Evolutionary conservation across 495 filamentous ascomycete genomes (phyloP).

Genomic region (Letharia lupina): DNA sequence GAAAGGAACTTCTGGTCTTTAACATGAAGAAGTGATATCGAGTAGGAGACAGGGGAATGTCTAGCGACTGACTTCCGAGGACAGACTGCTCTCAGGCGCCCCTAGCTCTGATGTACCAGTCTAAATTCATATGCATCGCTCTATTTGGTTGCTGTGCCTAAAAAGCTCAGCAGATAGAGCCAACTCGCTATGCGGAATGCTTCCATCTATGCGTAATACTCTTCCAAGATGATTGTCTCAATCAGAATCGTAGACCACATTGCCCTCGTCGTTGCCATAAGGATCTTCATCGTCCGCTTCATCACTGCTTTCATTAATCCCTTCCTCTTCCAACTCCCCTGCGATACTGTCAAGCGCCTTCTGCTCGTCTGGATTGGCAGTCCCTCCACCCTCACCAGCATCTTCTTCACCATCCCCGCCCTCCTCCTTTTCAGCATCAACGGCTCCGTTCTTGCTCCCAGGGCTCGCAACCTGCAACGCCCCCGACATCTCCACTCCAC

Average conservation of each 20-base stretch:
- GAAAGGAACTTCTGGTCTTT: too few relatives aligned
- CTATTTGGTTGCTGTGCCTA: background rate
- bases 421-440: slow-evolving; percentile 21
- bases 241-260: background rate
- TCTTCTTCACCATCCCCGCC: slow-evolving; percentile 12
- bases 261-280: slow-evolving; percentile 27
- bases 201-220: background rate
- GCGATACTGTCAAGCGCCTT: slow-evolving; percentile 25
- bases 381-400: slow-evolving; percentile 20
- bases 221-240: background rate
- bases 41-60: background rate
- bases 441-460: slow-evolving; percentile 21
- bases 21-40: background rate
- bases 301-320: slow-evolving; percentile 16
- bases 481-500: slow-evolving; percentile 19
- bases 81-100: background rate
- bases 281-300: slow-evolving; percentile 24
- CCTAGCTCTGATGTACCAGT: background rate
- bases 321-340: slow-evolving; percentile 18
- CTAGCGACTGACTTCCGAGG: too few relatives aligned
- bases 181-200: background rate
- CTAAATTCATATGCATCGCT: background rate
- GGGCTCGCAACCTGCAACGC: background rate
- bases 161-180: background rate
- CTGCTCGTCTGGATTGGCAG: slow-evolving; percentile 17